Evolutionary conservation across 192 early-diverging fungal genomes (phyloP).

Genomic region (Funneliformis geosporum): DNA sequence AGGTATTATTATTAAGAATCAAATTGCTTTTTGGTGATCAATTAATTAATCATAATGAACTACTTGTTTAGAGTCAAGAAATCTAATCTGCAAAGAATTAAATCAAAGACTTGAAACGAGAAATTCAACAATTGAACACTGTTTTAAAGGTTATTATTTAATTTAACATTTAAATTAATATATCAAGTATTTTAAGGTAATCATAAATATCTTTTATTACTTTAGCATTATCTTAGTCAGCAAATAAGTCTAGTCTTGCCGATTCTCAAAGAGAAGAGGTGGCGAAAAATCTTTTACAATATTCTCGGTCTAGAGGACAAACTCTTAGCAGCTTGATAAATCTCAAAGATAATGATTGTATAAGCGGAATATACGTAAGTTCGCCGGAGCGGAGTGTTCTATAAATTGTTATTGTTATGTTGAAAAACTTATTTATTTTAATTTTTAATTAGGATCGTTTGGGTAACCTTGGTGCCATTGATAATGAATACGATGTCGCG

Average conservation of each 20-base stretch:
- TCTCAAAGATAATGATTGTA: conserved; percentile 69
- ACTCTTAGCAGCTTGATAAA: conserved; percentile 69
- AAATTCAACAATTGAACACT: background rate
- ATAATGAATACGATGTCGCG: conserved; percentile 92
- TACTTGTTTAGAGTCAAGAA: conserved; percentile 38
- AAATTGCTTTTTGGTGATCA: background rate
- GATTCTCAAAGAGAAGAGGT: conserved; percentile 72
- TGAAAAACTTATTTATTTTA: background rate
- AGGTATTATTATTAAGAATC: conserved; percentile 32
- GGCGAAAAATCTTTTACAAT: conserved; percentile 60
- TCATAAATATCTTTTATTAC: conserved; percentile 22
- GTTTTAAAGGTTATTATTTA: conserved; percentile 9
- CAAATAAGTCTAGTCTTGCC: conserved; percentile 41
- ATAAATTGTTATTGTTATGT: background rate
- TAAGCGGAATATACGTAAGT: conserved; percentile 73
- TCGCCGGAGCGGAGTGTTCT: background rate
- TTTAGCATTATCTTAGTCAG: conserved; percentile 39
- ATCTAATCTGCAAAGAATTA: conserved; percentile 35
- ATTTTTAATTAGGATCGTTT: conserved; percentile 67
- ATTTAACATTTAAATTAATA: background rate
- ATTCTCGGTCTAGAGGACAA: conserved; percentile 65
- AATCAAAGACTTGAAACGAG: background rate
- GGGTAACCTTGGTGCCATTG: conserved; percentile 95
- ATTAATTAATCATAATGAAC: conserved; percentile 48
- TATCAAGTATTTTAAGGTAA: too few relatives aligned